Evolutionary conservation across 2,329 filamentous ascomycete species (phyloP), one percentile per base, ranked within the genome.

Genomic region (Thielaviopsis populi): DNA sequence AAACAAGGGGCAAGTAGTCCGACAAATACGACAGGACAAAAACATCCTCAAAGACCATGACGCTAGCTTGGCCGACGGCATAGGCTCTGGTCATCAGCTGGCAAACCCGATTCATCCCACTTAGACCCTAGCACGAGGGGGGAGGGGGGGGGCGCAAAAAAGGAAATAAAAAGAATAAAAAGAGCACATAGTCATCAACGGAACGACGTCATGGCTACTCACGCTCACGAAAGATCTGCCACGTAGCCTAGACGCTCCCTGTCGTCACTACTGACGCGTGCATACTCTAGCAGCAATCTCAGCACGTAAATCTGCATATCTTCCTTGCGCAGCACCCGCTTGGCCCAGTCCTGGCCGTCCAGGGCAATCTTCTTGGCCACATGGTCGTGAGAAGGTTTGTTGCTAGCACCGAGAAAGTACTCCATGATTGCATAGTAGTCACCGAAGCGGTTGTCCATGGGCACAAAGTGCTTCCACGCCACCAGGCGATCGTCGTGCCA

Each of bases 381-480:
- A 1, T 73, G 73, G 1, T 71, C 73, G 4, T 72, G 71, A 10
- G 69, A 71, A 19, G 74, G 77, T 1, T 71, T 73, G 2, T 72
- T 71, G 10, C 69, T 71, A 17, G 74, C 77, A 5, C 62, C 62
- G 3, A 88, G 70, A 69, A 91, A 90, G 70, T 89, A 91, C 65
- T 87, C 83, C 78, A 90, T 79, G 63, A 89, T 84, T 53, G 82
- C 84, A 67, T 84, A 91, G 69, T 87, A 80, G 68, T 91, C 89
- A 42, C 81, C 75, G 69, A 85, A 91, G 1, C 84, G 81, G 69
- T 82, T 87, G 70, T 91, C 86, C 80, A 92, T 84, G 17, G 89
- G 89, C 1, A 91, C 84, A 69, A 89, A 92, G 73, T 94, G 89
- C 69, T 83, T 83, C 88, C 89, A 94, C 0, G 87, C 79, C 1